Evolutionary conservation across 2,329 filamentous ascomycete genomes (phyloP), one percentile per base, ranked within the genome.

Genomic region (Ceratocystis papillata): DNA sequence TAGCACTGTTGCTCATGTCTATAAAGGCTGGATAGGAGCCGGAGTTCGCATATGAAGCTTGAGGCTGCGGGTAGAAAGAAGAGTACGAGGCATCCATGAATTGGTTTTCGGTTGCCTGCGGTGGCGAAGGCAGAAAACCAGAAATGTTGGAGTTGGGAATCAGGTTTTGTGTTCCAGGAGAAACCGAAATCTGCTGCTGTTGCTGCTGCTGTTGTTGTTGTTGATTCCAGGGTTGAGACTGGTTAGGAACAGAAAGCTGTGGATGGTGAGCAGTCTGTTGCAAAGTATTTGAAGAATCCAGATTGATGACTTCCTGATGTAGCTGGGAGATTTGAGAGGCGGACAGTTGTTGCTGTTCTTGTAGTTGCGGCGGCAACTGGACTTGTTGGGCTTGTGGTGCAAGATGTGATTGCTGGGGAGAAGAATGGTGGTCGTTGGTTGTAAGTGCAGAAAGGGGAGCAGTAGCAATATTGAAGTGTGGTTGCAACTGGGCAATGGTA

Each of bases 1-100:
- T 67, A 57, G 25, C 45, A 60, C 30, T 63, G 64, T 30, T 63
- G 63, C 64, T 67, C 62, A 50, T 69, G 60, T 60, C 62, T 30
- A 33, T 64, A 25, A 57, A 41, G 8, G 45, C n/a, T 2, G 57
- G 37, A 30, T 33, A 59, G 41, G 48, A 10, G 41, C n/a, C 30
- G 57, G 30, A 25, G n/a, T 44, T 12, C 12, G 33, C 63, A 37
- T 65, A 46, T 15, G 62, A 12, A 30, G 62, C 25, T 60, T 63
- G 66, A 8, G 22, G 28, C 17, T 45, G 15, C 5, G 41, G 37
- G 22, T 65, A 67, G 17, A 65, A 59, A 46, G 28, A 33, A 50
- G 57, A 12, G 33, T 62, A 63, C 17, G 63, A 62, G 44, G 63
- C 22, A 41, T 67, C 63, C 66, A 67, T 67, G 28, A 63, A 62